Percentiles rank a stretch among this genome's conserved stretches.
Conservation (phyloP, 106 monocot genomes). For the Phalaenopsis equestris region DNA sequence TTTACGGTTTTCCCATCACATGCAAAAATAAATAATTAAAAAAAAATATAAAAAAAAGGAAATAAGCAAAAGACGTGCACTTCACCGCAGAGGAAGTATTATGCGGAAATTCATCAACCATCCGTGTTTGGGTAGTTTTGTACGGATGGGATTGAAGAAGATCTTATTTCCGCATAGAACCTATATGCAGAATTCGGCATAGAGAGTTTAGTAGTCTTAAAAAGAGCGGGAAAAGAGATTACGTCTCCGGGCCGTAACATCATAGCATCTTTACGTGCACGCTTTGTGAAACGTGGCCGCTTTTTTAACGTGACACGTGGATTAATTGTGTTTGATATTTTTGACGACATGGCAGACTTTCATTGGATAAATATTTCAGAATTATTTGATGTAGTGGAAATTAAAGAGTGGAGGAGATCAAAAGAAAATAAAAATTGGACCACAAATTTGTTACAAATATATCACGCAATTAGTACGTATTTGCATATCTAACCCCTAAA, state of each 20-base stretch:
- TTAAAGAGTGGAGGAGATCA: too few relatives aligned
- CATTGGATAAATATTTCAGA: too few relatives aligned
- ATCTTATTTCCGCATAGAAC: background rate
- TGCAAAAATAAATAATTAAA: conserved; percentile 3
- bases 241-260: background rate
- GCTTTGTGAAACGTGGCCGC: background rate
- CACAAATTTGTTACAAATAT: too few relatives aligned
- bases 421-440: too few relatives aligned
- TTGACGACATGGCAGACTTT: too few relatives aligned
- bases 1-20: conserved; percentile 4
- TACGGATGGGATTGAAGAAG: background rate
- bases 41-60: background rate
- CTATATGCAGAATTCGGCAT: background rate
- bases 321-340: too few relatives aligned
- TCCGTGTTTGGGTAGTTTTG: background rate
- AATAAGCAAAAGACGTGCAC: background rate
- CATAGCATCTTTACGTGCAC: background rate
- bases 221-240: background rate
- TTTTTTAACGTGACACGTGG: too few relatives aligned
- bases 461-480: too few relatives aligned
- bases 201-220: background rate
- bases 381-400: too few relatives aligned
- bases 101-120: background rate
- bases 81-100: background rate
- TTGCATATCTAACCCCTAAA: too few relatives aligned